Evolutionary conservation across 2,329 filamentous ascomycete species (phyloP).

Genomic region (Talaromyces albobiverticillius): DNA sequence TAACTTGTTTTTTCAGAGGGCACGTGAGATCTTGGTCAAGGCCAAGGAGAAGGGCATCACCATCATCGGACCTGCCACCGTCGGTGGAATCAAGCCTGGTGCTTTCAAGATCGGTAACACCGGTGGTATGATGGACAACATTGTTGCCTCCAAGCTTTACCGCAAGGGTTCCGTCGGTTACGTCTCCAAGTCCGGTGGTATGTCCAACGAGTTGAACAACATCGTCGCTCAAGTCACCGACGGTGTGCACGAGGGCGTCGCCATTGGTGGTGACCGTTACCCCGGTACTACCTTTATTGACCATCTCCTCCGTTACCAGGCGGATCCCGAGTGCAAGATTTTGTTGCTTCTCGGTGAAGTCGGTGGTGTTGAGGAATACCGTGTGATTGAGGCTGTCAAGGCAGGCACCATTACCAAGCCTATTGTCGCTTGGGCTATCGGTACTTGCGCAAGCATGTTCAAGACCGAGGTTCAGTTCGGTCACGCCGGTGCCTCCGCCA

Average conservation of each 20-base stretch:
- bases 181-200: constrained; percentile 99
- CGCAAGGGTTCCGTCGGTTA: constrained; percentile 98
- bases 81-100: constrained; percentile 98
- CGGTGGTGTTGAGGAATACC: constrained; percentile 99
- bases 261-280: constrained; percentile 98
- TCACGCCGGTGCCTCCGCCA: constrained; percentile 97
- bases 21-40: constrained; percentile 94
- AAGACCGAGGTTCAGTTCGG: constrained; percentile 99
- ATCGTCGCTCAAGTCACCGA: constrained; percentile 95
- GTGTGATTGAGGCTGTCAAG: constrained; percentile 98
- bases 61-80: constrained; percentile 97
- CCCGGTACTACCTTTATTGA: constrained; percentile 99
- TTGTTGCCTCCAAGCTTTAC: constrained; percentile 99
- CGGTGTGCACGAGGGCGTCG: constrained; percentile 98
- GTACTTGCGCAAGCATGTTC: constrained; percentile 99
- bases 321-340: constrained; percentile 97
- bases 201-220: constrained; percentile 99
- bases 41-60: constrained; percentile 98
- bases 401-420: constrained; percentile 93
- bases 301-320: constrained; percentile 93
- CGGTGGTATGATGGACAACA: constrained; percentile 99
- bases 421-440: constrained; percentile 98
- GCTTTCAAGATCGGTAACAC: constrained; percentile 99
- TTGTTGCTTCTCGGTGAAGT: constrained; percentile 94
- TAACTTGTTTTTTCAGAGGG: constrained; percentile 60